Base-by-base conservation (phyloP, 2,329 filamentous ascomycete genomes). In the Arthrobotrys iridis region DNA sequence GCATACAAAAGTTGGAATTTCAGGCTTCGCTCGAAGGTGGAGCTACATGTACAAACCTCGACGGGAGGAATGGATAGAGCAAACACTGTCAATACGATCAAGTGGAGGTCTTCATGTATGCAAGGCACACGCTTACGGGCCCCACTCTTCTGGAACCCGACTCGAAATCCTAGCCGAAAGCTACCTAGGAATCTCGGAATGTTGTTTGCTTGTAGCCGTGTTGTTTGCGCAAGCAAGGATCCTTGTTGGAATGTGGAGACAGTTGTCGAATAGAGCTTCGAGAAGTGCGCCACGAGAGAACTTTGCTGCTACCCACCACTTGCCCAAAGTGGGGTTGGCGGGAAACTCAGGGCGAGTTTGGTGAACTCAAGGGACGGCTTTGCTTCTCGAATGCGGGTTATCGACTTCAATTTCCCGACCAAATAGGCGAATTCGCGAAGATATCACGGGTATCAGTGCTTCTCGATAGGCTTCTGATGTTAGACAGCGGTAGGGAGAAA, bases 161-260 rank as follows among this genome's bases (percentile, higher is more conserved):
- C 28, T 55, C 50, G 41, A 48, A 24, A 30, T 60, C 24, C 28
- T 20, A 30, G 43, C 35, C 2, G 59, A 37, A 18, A 26, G 40
- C 28, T 48, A 20, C 40, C 46, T 28, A 40, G 30, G 33, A 13
- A 24, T 41, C 52, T 58, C 52, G 52, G 37, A 40, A 58, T 58
- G 35, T 41, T 41, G 37, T 41, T 59, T 41, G 37, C 55, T 18
- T 37, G 6, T 6, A 13, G 33, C 55, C 28, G 55, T 67, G 70
- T 52, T 74, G 70, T 74, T 74, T 74, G 70, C 62, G 28, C 55
- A 41, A 57, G 43, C 60, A 62, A 45, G 70, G 70, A 48, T 62
- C 20, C 45, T 37, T 35, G 60, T 30, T 30, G 30, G 30, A 52
- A 45, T 65, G 60, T 74, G 60, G 62, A 67, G 43, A 62, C 37